Conservation (phyloP, 352 stramenopile species). For the Blastocystis sp. region DNA sequence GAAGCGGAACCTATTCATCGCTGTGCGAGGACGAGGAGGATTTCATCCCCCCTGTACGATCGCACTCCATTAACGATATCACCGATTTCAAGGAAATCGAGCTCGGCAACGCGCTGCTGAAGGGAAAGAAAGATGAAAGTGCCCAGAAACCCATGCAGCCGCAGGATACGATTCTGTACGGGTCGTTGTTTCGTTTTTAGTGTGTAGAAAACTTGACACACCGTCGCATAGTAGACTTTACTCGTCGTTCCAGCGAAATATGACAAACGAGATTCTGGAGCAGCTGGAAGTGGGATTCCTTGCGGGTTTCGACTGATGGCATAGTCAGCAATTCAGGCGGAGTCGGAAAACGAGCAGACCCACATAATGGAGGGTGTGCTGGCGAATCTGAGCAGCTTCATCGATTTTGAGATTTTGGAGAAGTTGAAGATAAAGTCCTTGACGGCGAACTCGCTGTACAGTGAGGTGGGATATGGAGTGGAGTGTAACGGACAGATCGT, state of each 20-base stretch:
- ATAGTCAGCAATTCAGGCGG: slow-evolving; percentile 20
- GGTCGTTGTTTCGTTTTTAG: background rate
- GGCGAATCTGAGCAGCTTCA: slow-evolving; percentile 33
- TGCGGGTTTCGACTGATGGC: background rate
- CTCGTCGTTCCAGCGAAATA: slow-evolving; percentile 20
- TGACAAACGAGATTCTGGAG: slow-evolving; percentile 38
- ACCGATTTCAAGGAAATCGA: background rate
- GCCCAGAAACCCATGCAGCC: no score
- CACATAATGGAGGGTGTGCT: slow-evolving; percentile 35
- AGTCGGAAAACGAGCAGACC: slow-evolving; percentile 29
- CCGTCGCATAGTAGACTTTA: background rate
- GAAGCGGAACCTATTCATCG: slow-evolving; percentile 62
- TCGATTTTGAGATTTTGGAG: slow-evolving; percentile 32
- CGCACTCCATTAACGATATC: background rate
- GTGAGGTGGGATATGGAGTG: background rate
- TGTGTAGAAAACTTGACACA: slow-evolving; percentile 7
- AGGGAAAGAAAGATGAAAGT: background rate
- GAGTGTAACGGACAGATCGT: slow-evolving; percentile 21
- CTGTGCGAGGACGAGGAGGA: slow-evolving; percentile 40
- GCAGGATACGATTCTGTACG: background rate
- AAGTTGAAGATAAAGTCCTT: background rate
- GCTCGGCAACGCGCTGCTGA: slow-evolving; percentile 25
- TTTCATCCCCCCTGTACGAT: slow-evolving; percentile 19
- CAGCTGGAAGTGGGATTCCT: background rate
- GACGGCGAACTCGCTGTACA: slow-evolving; percentile 45